These are phyloP conservation scores for Zasmidium angulare DNA, from an alignment of 2,329 filamentous ascomycete genomes.

Conservation along the genomic window DNA sequence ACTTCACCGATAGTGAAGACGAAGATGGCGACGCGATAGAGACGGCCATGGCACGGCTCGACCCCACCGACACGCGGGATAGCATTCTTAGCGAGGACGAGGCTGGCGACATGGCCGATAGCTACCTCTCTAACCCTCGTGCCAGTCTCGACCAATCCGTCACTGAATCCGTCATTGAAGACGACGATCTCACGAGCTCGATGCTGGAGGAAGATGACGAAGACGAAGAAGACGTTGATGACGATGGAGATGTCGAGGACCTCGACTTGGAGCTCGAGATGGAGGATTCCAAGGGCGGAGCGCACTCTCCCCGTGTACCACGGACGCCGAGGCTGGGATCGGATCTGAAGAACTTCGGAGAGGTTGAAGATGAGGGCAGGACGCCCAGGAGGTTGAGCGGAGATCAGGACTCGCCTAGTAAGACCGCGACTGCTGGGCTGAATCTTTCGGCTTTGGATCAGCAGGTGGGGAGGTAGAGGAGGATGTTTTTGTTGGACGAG, in stretches of 20 bases:
- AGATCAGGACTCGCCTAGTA: neutral
- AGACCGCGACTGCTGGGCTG: neutral
- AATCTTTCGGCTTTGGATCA: neutral
- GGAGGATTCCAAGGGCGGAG: constrained; percentile 15
- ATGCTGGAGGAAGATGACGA: constrained; percentile 24
- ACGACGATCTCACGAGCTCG: constrained; percentile 19
- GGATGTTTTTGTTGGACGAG: no score
- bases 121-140: constrained; percentile 18
- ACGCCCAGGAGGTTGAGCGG: neutral
- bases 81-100: constrained; percentile 35
- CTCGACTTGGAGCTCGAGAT: constrained; percentile 6
- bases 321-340: constrained; percentile 12
- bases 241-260: neutral
- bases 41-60: constrained; percentile 10
- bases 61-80: constrained; percentile 14
- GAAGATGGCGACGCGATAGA: constrained; percentile 43
- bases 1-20: constrained; percentile 82
- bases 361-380: neutral
- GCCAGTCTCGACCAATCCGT: constrained; percentile 23
- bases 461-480: no score
- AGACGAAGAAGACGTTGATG: constrained; percentile 19
- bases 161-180: constrained; percentile 17
- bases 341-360: neutral
- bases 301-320: constrained; percentile 12
- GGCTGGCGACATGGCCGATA: constrained; percentile 24